phyloP scores from a whole-genome alignment of 805 yeast species.

The Kuraishia hungarica region DNA sequence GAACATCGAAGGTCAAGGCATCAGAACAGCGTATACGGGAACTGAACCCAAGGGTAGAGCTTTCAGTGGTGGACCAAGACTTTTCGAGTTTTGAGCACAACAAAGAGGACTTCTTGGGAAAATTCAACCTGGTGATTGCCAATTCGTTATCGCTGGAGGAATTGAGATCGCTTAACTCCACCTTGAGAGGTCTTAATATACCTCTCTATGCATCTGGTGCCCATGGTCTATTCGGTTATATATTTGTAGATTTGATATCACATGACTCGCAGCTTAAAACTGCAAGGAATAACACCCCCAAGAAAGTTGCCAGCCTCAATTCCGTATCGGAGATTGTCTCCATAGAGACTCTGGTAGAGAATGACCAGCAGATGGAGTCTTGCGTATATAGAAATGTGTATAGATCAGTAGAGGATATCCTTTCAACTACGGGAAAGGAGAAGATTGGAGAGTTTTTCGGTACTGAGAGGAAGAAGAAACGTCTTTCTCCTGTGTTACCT shows the following conservation, averaged over 20 bases:
- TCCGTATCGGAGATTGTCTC: slow-evolving; percentile 31
- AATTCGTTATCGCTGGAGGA: slow-evolving; percentile 48
- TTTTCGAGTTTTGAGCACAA: slow-evolving; percentile 15
- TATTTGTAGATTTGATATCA: slow-evolving; percentile 67
- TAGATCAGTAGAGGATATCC: slow-evolving; percentile 26
- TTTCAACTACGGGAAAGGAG: slow-evolving; percentile 27
- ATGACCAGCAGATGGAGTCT: slow-evolving; percentile 26
- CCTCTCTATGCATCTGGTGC: slow-evolving; percentile 64
- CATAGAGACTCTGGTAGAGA: slow-evolving; percentile 26
- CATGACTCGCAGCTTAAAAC: slow-evolving; percentile 50
- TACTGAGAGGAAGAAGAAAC: slow-evolving; percentile 28
- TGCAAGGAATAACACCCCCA: slow-evolving; percentile 37
- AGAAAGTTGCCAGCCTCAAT: slow-evolving; percentile 42
- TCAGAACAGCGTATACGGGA: slow-evolving; percentile 52
- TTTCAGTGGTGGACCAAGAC: slow-evolving; percentile 32
- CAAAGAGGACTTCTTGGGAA: slow-evolving; percentile 10
- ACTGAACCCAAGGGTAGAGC: slow-evolving; percentile 70
- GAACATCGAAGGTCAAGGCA: slow-evolving; percentile 44
- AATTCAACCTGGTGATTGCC: slow-evolving; percentile 66
- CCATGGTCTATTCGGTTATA: slow-evolving; percentile 78
- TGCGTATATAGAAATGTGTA: slow-evolving; percentile 28
- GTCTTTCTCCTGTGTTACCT: slow-evolving; percentile 51
- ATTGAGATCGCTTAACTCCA: slow-evolving; percentile 38
- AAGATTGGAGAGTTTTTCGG: slow-evolving; percentile 16
- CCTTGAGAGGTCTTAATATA: slow-evolving; percentile 45